Evolutionary conservation across 176 grass and related monocot species (phyloP).

Genomic region (Olyra latifolia): DNA sequence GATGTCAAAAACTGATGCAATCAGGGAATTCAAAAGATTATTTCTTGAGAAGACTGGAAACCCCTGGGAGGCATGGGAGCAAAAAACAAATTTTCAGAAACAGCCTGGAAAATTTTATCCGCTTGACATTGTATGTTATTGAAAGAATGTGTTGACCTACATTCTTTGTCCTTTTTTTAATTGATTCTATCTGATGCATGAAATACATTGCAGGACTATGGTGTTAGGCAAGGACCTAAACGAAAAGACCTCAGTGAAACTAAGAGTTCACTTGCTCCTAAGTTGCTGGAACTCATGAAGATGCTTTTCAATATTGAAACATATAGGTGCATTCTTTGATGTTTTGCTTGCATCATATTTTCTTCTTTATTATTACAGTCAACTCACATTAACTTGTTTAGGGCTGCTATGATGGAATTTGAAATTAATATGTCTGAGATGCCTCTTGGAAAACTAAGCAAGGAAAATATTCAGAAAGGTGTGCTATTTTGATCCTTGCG

Average conservation of each 20-base stretch:
- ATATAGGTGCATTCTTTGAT: constrained; percentile 59
- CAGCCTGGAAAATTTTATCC: constrained; percentile 84
- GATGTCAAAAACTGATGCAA: constrained; percentile 82
- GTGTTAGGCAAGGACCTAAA: constrained; percentile 66
- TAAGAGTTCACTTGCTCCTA: constrained; percentile 89
- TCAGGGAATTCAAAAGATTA: constrained; percentile 86
- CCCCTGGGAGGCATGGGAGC: constrained; percentile 87
- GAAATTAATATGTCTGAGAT: constrained; percentile 99
- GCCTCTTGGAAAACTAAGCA: constrained; percentile 98
- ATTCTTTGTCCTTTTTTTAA: background rate
- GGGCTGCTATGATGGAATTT: constrained; percentile 94
- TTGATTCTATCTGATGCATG: constrained; percentile 12
- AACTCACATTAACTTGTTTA: constrained; percentile 25
- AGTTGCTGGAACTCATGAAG: constrained; percentile 76
- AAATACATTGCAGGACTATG: constrained; percentile 78
- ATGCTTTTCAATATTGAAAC: constrained; percentile 97
- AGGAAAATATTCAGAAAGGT: constrained; percentile 91
- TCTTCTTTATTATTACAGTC: background rate
- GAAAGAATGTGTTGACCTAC: background rate
- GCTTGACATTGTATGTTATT: constrained; percentile 78
- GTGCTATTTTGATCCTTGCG: constrained; percentile 16
- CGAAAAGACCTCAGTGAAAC: constrained; percentile 49
- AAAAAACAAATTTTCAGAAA: constrained; percentile 78
- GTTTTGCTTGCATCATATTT: background rate
- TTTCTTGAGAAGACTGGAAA: constrained; percentile 99